These are phyloP conservation scores for Hordeum pubiflorum DNA, from an alignment of 202 grass and related monocot species.

Conservation along the genomic window DNA sequence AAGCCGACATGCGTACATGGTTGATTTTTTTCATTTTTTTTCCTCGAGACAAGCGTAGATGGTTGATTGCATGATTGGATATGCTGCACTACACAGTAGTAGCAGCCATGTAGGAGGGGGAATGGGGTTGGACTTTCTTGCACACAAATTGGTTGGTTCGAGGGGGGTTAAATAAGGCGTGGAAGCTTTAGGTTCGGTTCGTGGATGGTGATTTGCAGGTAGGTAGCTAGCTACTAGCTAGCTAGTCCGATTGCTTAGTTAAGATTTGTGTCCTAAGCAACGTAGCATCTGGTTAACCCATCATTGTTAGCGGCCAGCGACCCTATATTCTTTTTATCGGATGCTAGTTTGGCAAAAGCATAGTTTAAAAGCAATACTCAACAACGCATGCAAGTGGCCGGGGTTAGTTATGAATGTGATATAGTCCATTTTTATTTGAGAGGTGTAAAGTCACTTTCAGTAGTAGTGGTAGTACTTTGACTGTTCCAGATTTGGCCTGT, in stretches of 20 bases:
- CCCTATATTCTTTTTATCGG: background rate
- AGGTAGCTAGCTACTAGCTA: background rate
- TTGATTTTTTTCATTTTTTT: too few species aligned
- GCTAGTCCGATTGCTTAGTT: background rate
- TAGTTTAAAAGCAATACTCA: too few species aligned
- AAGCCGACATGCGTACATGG: background rate
- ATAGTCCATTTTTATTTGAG: too few species aligned
- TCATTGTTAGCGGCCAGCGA: slow-evolving; percentile 12
- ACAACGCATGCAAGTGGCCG: too few species aligned
- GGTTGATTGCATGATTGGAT: slow-evolving; percentile 1
- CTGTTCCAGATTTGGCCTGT: too few species aligned
- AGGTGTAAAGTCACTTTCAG: too few species aligned
- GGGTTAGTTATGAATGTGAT: too few species aligned
- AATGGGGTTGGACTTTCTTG: background rate
- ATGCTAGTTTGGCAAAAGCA: too few species aligned
- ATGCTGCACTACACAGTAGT: too few species aligned
- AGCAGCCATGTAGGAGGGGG: background rate
- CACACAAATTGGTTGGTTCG: background rate
- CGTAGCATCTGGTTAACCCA: background rate
- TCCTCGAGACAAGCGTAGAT: too few species aligned
- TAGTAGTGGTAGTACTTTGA: too few species aligned
- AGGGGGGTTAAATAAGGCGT: background rate
- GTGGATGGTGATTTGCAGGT: background rate
- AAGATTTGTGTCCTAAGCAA: slow-evolving; percentile 37
- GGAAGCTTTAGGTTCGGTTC: background rate